phyloP scores from a whole-genome alignment of 345 rosid genomes.

The Schrenkiella parvula region DNA sequence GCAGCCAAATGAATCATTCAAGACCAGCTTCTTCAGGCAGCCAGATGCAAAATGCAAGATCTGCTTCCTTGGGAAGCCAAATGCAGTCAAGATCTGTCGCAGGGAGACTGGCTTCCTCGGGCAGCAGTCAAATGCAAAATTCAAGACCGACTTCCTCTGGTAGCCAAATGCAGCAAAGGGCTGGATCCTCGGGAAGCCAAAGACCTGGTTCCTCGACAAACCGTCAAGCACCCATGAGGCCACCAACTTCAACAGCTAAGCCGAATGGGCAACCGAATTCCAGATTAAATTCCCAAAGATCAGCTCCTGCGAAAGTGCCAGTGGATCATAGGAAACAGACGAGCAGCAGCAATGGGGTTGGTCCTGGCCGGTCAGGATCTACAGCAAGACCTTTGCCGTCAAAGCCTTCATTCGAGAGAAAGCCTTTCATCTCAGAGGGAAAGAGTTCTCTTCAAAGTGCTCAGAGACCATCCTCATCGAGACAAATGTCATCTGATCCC shows the following conservation, averaged over 20 bases:
- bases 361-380: slow-evolving; percentile 51
- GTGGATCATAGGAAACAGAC: slow-evolving; percentile 50
- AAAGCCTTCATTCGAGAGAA: slow-evolving; percentile 42
- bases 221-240: slow-evolving; percentile 29
- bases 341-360: slow-evolving; percentile 42
- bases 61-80: slow-evolving; percentile 32
- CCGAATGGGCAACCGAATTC: slow-evolving; percentile 40
- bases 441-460: slow-evolving; percentile 36
- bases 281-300: slow-evolving; percentile 37
- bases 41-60: slow-evolving; percentile 23
- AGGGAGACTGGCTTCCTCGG: slow-evolving; percentile 8
- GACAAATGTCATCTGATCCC: slow-evolving; percentile 41
- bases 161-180: slow-evolving; percentile 28
- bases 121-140: slow-evolving; percentile 15
- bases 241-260: slow-evolving; percentile 22
- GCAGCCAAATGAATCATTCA: slow-evolving; percentile 37
- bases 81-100: slow-evolving; percentile 22
- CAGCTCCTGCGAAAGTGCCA: slow-evolving; percentile 39
- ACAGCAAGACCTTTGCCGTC: slow-evolving; percentile 41
- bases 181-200: slow-evolving; percentile 9
- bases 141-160: slow-evolving; percentile 14
- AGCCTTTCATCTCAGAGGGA: slow-evolving; percentile 29
- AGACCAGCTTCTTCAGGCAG: slow-evolving; percentile 34
- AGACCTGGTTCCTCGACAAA: slow-evolving; percentile 20
- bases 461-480: slow-evolving; percentile 45